Conservation (phyloP, 768 basidiomycete species). For the Lactarius indigo region DNA sequence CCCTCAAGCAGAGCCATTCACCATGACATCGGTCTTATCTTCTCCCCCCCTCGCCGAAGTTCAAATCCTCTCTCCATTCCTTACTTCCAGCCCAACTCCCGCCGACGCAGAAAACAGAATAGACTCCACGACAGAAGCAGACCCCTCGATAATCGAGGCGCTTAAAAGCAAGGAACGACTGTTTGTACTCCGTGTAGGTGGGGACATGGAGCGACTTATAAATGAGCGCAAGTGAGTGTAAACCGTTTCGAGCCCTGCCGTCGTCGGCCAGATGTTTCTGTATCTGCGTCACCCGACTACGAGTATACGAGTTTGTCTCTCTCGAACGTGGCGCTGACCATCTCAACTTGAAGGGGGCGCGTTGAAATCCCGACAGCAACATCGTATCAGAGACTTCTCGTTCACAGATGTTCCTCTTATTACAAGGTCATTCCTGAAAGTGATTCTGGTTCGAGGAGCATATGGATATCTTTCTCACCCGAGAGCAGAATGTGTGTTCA, state of each 20-base stretch:
- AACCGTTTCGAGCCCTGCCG: constrained; percentile 6
- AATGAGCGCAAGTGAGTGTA: constrained; percentile 62
- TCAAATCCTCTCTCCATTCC: constrained; percentile 17
- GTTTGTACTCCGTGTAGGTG: constrained; percentile 85
- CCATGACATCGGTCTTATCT: constrained; percentile 18
- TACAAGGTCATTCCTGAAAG: constrained; percentile 72
- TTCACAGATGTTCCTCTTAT: constrained; percentile 82
- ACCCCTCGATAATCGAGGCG: constrained; percentile 80
- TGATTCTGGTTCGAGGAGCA: constrained; percentile 60
- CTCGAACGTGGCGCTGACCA: constrained; percentile 15
- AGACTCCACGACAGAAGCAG: constrained; percentile 47
- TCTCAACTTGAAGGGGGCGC: constrained; percentile 43
- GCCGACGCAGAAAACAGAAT: constrained; percentile 30
- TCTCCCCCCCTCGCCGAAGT: constrained; percentile 21
- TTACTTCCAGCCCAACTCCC: constrained; percentile 28
- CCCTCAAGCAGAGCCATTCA: constrained; percentile 24
- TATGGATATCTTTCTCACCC: constrained; percentile 50
- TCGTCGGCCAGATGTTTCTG: neutral
- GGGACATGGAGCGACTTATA: constrained; percentile 78
- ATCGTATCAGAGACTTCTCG: constrained; percentile 80
- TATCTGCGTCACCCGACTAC: neutral
- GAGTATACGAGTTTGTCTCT: neutral
- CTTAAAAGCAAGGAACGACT: constrained; percentile 85
- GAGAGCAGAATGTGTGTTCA: constrained; percentile 74
- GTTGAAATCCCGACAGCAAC: constrained; percentile 67